These are phyloP conservation scores for Mucor piriformis DNA, from an alignment of 371 early-diverging fungal genomes.

Conservation along the genomic window DNA sequence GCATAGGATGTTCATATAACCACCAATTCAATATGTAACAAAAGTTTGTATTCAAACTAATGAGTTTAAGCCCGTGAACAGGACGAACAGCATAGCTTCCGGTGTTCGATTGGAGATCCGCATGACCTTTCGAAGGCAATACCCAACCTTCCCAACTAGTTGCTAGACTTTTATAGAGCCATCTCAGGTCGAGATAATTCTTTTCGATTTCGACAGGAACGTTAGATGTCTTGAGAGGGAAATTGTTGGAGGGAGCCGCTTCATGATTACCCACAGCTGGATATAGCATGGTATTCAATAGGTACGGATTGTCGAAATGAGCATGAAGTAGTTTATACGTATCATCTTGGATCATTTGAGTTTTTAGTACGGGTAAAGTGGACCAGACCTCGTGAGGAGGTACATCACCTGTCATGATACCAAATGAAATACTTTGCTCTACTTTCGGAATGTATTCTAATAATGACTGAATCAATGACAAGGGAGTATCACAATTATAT, in stretches of 20 bases:
- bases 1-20: slow-evolving; percentile 40
- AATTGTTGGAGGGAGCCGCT: slow-evolving; percentile 54
- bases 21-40: slow-evolving; percentile 63
- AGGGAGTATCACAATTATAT: slow-evolving; percentile 51
- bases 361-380: slow-evolving; percentile 44
- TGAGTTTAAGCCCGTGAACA: slow-evolving; percentile 49
- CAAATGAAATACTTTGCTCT: slow-evolving; percentile 48
- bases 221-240: slow-evolving; percentile 36
- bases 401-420: slow-evolving; percentile 64
- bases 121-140: slow-evolving; percentile 14
- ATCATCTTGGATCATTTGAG: slow-evolving; percentile 41
- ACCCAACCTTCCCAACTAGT: slow-evolving; percentile 61
- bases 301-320: slow-evolving; percentile 41
- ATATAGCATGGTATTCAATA: slow-evolving; percentile 46
- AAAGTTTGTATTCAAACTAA: slow-evolving; percentile 66
- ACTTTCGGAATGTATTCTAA: slow-evolving; percentile 45
- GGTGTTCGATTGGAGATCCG: slow-evolving; percentile 32
- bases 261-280: slow-evolving; percentile 67
- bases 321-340: slow-evolving; percentile 40
- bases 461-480: slow-evolving; percentile 49
- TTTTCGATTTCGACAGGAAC: slow-evolving; percentile 27
- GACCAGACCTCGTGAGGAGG: slow-evolving; percentile 70
- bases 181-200: slow-evolving; percentile 37
- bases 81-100: slow-evolving; percentile 57
- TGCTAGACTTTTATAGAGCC: slow-evolving; percentile 56